phyloP scores from a whole-genome alignment of 805 yeast genomes.

The Priceomyces carsonii region DNA sequence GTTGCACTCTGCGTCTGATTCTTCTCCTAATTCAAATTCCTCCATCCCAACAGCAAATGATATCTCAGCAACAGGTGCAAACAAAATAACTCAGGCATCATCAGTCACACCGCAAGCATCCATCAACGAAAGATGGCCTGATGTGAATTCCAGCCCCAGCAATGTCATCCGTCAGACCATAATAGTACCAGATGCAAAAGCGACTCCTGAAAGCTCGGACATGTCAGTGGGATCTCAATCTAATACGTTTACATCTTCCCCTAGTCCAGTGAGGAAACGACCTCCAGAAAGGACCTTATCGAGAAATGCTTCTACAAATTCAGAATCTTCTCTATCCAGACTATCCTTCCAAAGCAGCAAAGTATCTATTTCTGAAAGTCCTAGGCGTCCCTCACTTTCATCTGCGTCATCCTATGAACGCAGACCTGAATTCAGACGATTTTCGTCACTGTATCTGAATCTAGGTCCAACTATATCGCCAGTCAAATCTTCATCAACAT shows the following conservation, averaged over 20 bases:
- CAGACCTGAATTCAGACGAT: not conserved
- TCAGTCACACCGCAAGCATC: not conserved
- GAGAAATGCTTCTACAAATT: constrained; percentile 14
- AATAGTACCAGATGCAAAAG: not conserved
- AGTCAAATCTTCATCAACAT: constrained; percentile 7
- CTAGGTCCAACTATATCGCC: not conserved
- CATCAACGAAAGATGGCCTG: constrained; percentile 3
- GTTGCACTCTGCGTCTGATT: not conserved
- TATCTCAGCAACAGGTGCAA: not conserved
- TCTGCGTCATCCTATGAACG: constrained; percentile 2
- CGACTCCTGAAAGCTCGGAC: constrained; percentile 1
- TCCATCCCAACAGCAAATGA: constrained; percentile 1
- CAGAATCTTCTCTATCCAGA: constrained; percentile 25
- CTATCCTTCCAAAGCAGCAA: constrained; percentile 24
- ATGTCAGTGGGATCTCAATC: not conserved
- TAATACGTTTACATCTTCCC: not conserved
- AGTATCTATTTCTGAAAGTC: constrained; percentile 13
- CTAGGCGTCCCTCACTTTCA: constrained; percentile 3
- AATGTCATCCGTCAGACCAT: constrained; percentile 5
- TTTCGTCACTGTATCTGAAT: not conserved
- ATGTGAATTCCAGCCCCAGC: constrained; percentile 1
- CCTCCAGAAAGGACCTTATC: constrained; percentile 5
- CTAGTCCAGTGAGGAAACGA: not conserved
- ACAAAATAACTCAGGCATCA: not conserved
- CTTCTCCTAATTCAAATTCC: not conserved